phyloP scores from a whole-genome alignment of 208 protist genomes.

The Acanthamoeba triangularis region DNA sequence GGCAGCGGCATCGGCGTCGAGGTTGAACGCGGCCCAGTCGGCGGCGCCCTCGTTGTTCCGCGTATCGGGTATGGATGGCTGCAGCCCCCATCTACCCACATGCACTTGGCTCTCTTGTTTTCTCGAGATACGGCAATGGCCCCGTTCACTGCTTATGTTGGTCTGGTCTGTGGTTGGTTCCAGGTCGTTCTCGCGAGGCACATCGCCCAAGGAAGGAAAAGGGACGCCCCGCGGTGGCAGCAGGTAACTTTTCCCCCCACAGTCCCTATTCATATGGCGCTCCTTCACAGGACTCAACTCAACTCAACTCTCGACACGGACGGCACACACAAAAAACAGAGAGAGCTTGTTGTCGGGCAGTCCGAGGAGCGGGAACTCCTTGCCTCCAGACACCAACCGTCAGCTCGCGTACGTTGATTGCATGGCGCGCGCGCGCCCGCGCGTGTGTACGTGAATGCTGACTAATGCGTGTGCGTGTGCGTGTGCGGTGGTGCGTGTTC shows the following conservation, averaged over 20 bases:
- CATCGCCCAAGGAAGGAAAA: background rate
- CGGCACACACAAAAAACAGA: background rate
- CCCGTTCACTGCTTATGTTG: no score
- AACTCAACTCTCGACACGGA: background rate
- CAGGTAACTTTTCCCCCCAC: background rate
- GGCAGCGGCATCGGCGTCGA: background rate
- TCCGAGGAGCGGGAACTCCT: background rate
- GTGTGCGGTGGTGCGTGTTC: no score
- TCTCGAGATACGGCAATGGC: no score
- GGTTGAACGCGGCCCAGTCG: background rate
- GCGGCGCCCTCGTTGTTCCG: background rate
- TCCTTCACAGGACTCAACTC: no score
- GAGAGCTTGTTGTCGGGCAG: conserved; percentile 1
- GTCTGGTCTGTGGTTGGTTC: no score
- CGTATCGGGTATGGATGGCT: background rate
- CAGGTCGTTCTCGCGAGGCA: background rate
- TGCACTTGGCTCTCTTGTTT: no score
- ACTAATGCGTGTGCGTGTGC: no score
- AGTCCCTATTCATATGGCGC: no score
- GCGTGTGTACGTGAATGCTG: no score
- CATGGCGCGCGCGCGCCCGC: background rate
- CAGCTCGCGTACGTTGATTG: background rate
- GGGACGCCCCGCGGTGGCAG: background rate
- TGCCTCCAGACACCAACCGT: background rate
- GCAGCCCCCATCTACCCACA: background rate